A percentile compares a stretch with the other conserved stretches of the same genome.
These are phyloP conservation scores for Haematococcus lacustris DNA, from an alignment of 139 green algal species.

Conservation along the genomic window DNA sequence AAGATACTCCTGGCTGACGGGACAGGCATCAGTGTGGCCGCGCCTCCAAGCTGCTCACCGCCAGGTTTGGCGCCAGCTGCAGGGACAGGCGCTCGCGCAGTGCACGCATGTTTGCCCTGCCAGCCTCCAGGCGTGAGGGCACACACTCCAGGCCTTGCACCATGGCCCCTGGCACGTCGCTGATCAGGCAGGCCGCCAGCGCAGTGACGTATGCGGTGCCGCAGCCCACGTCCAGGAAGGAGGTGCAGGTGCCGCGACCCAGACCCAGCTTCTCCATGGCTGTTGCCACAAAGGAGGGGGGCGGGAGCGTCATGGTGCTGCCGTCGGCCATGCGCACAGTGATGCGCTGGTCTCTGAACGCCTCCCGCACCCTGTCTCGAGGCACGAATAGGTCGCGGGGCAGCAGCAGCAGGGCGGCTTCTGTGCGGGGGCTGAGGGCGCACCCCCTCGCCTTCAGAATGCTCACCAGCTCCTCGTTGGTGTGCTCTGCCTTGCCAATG, in stretches of 20 bases:
- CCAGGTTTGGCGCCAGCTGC: too few species aligned
- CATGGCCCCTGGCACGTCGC: constrained; percentile 4
- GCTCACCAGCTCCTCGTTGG: constrained; percentile 57
- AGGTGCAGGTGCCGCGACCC: constrained; percentile 14
- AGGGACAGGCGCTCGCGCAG: too few species aligned
- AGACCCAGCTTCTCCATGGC: constrained; percentile 49
- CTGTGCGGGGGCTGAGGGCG: constrained; percentile 21
- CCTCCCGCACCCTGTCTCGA: constrained; percentile 42
- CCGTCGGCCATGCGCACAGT: constrained; percentile 51
- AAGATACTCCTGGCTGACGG: too few species aligned
- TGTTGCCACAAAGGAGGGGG: constrained; percentile 41
- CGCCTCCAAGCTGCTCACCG: too few species aligned
- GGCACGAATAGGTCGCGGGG: constrained; percentile 55
- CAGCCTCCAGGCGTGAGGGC: constrained; percentile 28
- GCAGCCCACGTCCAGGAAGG: constrained; percentile 56
- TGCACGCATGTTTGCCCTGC: constrained; percentile 31
- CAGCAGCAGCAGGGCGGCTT: constrained; percentile 44
- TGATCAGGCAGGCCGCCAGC: constrained; percentile 43
- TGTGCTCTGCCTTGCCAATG: constrained; percentile 52
- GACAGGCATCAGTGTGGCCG: too few species aligned
- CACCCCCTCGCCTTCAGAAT: constrained; percentile 52
- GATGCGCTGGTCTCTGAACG: constrained; percentile 52
- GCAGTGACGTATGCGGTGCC: constrained; percentile 51
- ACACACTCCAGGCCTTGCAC: neutral
- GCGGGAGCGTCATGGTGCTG: constrained; percentile 46